Base-by-base conservation (phyloP, 768 basidiomycete species). In the Kwoniella newhampshirensis region DNA sequence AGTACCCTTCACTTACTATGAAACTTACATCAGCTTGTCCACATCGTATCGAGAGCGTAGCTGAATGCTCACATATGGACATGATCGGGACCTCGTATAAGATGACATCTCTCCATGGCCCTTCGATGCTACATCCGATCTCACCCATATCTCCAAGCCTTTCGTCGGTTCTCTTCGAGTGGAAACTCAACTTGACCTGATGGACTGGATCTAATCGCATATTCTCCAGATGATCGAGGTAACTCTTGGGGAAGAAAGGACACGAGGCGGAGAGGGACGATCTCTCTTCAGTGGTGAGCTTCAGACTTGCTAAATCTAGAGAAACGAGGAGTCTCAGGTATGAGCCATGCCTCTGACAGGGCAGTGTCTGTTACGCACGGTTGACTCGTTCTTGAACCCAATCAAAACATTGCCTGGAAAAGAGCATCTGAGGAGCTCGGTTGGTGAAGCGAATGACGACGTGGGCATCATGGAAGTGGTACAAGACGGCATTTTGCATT, bases 81-180 rank as follows among this genome's bases (percentile, higher is more conserved):
- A 98, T 92, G 48, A 98, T 79, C 1, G 91, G 93, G 1, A 97
- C 91, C 78, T 98, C 96, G 86, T 94, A 99, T 25, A 96, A 79
- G 56, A 98, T 94, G 6, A 60, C 61, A 23, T 75, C 71, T 44
- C 51, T 63, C 76, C 75, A 77, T 8, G 57, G 51, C 6, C 77
- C 77, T 30, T 61, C 53, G 36, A 77, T 92, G 26, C 68, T 68
- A 4, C 84, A 82, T 60, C 85, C 84, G 51, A 99, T 87, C 65
- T 89, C 84, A 32, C 93, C 54, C 75, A 69, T 51, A 65, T 74
- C 50, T 79, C 74, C 45, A 6, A 39, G 30, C 12, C 7, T 35
- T 17, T 36, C 51, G 77, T 79, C 74, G 3, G 81, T 80, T 21
- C 79, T 60, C 1, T 64, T 48, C 0, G 89, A 88, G 6, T 82